Conservation (phyloP, 768 basidiomycete species). For the Collybia mongolica region DNA sequence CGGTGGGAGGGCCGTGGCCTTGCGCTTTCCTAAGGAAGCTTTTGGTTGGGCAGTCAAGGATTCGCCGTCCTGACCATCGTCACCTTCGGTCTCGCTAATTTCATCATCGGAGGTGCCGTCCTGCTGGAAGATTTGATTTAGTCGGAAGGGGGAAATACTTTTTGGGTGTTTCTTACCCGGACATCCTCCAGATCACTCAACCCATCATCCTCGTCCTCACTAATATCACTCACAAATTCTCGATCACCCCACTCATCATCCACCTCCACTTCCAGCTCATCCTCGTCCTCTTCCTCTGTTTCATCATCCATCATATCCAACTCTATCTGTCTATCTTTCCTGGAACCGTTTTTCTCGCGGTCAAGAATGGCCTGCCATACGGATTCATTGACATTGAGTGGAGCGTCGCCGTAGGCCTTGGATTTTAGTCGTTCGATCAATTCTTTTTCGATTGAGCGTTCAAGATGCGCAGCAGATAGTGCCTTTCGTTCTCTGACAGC, state of each 20-base stretch:
- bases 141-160: no score
- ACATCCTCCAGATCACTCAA: slow-evolving; percentile 72
- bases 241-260: slow-evolving; percentile 58
- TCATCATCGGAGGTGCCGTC: slow-evolving; percentile 40
- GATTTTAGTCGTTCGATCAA: slow-evolving; percentile 93
- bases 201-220: slow-evolving; percentile 64
- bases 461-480: slow-evolving; percentile 91
- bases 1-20: slow-evolving; percentile 40
- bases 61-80: slow-evolving; percentile 29
- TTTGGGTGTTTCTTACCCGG: slow-evolving; percentile 37
- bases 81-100: slow-evolving; percentile 40
- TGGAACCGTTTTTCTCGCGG: slow-evolving; percentile 62
- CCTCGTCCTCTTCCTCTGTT: slow-evolving; percentile 61
- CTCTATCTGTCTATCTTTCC: slow-evolving; percentile 45
- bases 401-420: slow-evolving; percentile 96
- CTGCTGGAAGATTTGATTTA: slow-evolving; percentile 10
- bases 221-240: slow-evolving; percentile 77
- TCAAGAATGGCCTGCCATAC: slow-evolving; percentile 95
- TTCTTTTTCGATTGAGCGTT: slow-evolving; percentile 94
- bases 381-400: slow-evolving; percentile 95
- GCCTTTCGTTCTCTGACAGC: slow-evolving; percentile 93
- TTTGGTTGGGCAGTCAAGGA: slow-evolving; percentile 26
- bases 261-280: slow-evolving; percentile 47
- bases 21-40: slow-evolving; percentile 66
- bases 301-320: slow-evolving; percentile 57